A percentile compares a stretch with the other conserved stretches of the same genome.
phyloP scores from a whole-genome alignment of 768 basidiomycete genomes.

The Kwoniella shandongensis region DNA sequence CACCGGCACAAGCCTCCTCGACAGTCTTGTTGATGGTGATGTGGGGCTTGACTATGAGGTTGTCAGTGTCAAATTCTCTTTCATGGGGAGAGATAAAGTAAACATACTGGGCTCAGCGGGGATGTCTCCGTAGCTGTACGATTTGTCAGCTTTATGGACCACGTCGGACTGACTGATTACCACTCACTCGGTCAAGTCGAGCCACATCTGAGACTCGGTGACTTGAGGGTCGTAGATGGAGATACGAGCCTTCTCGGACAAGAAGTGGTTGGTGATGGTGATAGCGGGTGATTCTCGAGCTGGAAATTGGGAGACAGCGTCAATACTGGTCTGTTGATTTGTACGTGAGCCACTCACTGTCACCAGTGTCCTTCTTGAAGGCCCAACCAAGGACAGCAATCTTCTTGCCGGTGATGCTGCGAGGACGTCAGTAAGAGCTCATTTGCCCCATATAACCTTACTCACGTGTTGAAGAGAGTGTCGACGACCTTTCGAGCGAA shows the following conservation, averaged over 20 bases:
- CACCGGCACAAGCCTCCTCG: slow-evolving; percentile 79
- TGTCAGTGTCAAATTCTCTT: slow-evolving; percentile 1
- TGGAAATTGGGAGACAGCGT: slow-evolving; percentile 2
- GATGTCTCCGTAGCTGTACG: slow-evolving; percentile 56
- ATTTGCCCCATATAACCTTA: slow-evolving; percentile 62
- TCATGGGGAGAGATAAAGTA: background rate
- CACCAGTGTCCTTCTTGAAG: slow-evolving; percentile 99
- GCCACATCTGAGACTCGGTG: slow-evolving; percentile 77
- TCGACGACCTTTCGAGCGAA: slow-evolving; percentile 97
- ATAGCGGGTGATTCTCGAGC: slow-evolving; percentile 94
- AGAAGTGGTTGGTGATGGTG: slow-evolving; percentile 90
- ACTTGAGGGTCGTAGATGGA: slow-evolving; percentile 91
- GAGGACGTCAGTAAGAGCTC: slow-evolving; percentile 1
- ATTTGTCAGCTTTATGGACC: slow-evolving; percentile 51
- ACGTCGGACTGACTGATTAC: no score
- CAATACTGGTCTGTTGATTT: background rate
- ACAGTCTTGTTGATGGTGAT: slow-evolving; percentile 76
- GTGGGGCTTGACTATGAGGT: slow-evolving; percentile 74
- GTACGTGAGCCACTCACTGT: slow-evolving; percentile 57
- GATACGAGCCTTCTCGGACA: slow-evolving; percentile 79
- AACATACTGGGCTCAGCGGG: slow-evolving; percentile 65
- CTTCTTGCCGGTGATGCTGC: slow-evolving; percentile 59
- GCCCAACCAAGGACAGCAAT: slow-evolving; percentile 98
- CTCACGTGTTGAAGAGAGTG: slow-evolving; percentile 86
- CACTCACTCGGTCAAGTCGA: slow-evolving; percentile 51